phyloP scores from a whole-genome alignment of 129 eudicot species.

The Apium graveolens region DNA sequence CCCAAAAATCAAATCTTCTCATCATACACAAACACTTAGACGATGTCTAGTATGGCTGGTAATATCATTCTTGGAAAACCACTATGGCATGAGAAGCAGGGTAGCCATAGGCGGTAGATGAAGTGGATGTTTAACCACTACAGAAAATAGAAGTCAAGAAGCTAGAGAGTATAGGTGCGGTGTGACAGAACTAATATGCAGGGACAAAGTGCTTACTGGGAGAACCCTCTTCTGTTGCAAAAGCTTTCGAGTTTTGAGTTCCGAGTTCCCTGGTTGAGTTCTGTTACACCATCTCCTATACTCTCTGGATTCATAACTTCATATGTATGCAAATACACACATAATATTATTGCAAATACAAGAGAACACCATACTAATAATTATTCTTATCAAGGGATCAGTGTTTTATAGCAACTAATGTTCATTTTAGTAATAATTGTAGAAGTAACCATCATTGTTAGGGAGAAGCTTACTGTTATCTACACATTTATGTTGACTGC shows the following conservation, averaged over 20 bases:
- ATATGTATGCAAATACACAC: neutral
- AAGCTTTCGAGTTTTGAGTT: neutral
- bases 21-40: neutral
- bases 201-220: neutral
- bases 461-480: neutral
- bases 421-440: neutral
- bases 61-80: neutral
- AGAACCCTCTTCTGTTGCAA: neutral
- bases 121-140: neutral
- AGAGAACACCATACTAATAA: too few species aligned
- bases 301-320: neutral
- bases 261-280: neutral
- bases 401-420: neutral
- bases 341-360: neutral
- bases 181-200: neutral
- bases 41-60: neutral
- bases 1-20: neutral
- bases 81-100: neutral
- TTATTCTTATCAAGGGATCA: neutral
- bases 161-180: constrained; percentile 1
- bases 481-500: neutral
- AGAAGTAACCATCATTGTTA: neutral
- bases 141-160: neutral
- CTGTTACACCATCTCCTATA: neutral
- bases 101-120: neutral